These are phyloP conservation scores for Clarireedia paspali DNA, from an alignment of 2,329 filamentous ascomycete genomes.

Conservation along the genomic window DNA sequence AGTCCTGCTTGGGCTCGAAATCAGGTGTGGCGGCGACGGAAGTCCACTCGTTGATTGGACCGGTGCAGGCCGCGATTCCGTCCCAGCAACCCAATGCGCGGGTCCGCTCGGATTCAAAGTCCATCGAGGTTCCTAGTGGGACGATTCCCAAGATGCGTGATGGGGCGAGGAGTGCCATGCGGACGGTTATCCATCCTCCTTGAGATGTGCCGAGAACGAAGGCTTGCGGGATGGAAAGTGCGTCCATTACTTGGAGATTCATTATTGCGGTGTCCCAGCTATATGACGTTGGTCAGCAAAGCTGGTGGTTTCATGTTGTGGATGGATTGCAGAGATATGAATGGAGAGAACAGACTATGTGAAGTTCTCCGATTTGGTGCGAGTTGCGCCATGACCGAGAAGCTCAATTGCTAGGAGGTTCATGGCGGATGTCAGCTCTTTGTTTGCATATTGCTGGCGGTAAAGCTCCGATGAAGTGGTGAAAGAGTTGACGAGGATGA, in stretches of 20 bases:
- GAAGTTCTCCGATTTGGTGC: slow-evolving; percentile 35
- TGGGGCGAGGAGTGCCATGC: slow-evolving; percentile 45
- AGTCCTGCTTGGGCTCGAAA: slow-evolving; percentile 41
- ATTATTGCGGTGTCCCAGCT: slow-evolving; percentile 46
- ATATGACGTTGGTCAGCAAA: neutral
- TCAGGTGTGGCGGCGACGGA: slow-evolving; percentile 30
- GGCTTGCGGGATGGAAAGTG: slow-evolving; percentile 38
- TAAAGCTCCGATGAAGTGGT: slow-evolving; percentile 42
- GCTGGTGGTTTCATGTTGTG: neutral
- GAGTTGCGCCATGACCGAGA: slow-evolving; percentile 43
- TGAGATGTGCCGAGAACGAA: slow-evolving; percentile 45
- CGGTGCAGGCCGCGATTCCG: slow-evolving; percentile 34
- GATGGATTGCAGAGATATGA: neutral
- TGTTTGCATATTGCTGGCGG: slow-evolving; percentile 36
- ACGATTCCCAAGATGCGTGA: slow-evolving; percentile 41
- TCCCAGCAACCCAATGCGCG: slow-evolving; percentile 44
- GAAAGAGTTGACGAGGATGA: slow-evolving; percentile 45
- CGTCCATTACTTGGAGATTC: slow-evolving; percentile 48
- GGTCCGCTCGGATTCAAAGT: slow-evolving; percentile 41
- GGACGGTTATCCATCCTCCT: slow-evolving; percentile 43
- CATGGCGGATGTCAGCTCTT: slow-evolving; percentile 33
- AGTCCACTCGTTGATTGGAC: slow-evolving; percentile 32
- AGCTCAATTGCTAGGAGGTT: slow-evolving; percentile 47
- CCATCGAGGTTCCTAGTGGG: slow-evolving; percentile 44
- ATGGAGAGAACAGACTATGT: slow-evolving; percentile 32